Evolutionary conservation across 305 asterid species (phyloP).

Genomic region (Fraxinus paxiana): DNA sequence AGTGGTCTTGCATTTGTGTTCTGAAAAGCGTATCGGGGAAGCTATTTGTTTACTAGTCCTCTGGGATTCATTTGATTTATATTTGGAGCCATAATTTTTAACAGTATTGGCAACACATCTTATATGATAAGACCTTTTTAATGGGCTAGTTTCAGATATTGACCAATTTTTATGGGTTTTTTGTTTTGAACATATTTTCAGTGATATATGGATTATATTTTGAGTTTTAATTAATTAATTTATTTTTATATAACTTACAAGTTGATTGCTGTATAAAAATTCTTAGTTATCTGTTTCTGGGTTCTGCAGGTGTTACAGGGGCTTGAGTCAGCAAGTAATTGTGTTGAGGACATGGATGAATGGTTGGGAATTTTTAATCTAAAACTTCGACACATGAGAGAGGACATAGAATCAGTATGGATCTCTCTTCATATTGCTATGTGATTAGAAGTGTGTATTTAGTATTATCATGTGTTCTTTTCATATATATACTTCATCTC

Average conservation of each 20-base stretch:
- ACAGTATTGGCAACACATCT: neutral
- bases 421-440: slow-evolving; percentile 22
- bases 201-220: neutral
- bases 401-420: slow-evolving; percentile 90
- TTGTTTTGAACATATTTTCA: neutral
- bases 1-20: slow-evolving; percentile 6
- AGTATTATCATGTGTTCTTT: slow-evolving; percentile 1
- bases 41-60: neutral
- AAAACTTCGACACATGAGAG: slow-evolving; percentile 93
- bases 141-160: neutral
- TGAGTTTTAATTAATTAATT: neutral
- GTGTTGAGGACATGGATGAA: slow-evolving; percentile 98
- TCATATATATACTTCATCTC: slow-evolving; percentile 4
- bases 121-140: neutral
- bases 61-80: neutral
- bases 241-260: neutral
- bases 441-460: slow-evolving; percentile 21
- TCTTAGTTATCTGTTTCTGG: slow-evolving; percentile 19
- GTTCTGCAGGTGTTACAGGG: slow-evolving; percentile 73
- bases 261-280: neutral
- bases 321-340: slow-evolving; percentile 72
- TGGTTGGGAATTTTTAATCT: slow-evolving; percentile 86
- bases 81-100: neutral
- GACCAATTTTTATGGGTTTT: neutral
- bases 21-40: neutral